These are phyloP conservation scores for Fusarium pseudograminearum DNA, from an alignment of 2,329 filamentous ascomycete genomes.

Conservation along the genomic window DNA sequence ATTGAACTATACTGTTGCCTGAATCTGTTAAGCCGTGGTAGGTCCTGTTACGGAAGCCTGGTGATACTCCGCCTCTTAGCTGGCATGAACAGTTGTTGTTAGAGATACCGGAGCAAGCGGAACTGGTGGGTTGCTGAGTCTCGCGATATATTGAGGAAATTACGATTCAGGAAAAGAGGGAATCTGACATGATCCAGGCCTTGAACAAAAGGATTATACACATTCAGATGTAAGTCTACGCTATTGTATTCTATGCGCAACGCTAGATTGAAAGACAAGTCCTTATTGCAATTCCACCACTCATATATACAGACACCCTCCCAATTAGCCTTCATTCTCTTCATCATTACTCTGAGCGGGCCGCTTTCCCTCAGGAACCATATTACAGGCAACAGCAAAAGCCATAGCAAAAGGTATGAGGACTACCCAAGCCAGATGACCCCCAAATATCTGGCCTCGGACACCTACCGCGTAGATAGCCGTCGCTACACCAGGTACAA, in stretches of 20 bases:
- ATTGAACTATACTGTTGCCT: background rate
- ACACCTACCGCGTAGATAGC: conserved; percentile 77
- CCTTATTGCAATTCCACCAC: background rate
- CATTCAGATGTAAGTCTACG: background rate
- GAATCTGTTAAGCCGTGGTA: background rate
- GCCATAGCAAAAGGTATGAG: conserved; percentile 50
- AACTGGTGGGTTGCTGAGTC: too few relatives aligned
- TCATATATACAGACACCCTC: background rate
- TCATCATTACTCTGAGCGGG: conserved; percentile 25
- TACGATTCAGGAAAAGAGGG: rapidly evolving
- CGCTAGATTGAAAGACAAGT: background rate
- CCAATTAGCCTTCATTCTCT: conserved; percentile 8
- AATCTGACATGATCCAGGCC: too few relatives aligned
- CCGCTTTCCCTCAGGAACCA: conserved; percentile 48
- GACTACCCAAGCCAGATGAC: conserved; percentile 62
- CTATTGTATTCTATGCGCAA: background rate
- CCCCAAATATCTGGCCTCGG: conserved; percentile 69
- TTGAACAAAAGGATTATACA: background rate
- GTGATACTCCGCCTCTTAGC: background rate
- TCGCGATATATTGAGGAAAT: background rate
- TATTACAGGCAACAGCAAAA: conserved; percentile 44
- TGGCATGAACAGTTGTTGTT: background rate
- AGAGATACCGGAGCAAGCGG: rapidly evolving
- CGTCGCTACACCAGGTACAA: conserved; percentile 74
- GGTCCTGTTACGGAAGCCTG: background rate